A percentile compares a stretch with the other conserved stretches of the same genome.
These are phyloP conservation scores for Orychophragmus violaceus DNA, from an alignment of 345 rosid species.

Conservation along the genomic window DNA sequence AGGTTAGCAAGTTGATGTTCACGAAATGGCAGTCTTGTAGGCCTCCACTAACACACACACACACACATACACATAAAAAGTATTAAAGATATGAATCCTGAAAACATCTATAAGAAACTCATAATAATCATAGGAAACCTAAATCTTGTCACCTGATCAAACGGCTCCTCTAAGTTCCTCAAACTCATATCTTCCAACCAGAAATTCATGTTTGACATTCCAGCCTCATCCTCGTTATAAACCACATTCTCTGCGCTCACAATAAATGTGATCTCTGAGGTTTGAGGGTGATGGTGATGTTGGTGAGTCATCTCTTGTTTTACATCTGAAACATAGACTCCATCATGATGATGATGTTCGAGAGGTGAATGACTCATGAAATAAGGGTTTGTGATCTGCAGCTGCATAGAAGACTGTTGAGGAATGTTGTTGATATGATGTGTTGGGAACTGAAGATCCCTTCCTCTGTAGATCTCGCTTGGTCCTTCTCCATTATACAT, in stretches of 20 bases:
- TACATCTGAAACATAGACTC: background rate
- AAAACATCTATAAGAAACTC: background rate
- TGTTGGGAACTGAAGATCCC: background rate
- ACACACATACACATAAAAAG: background rate
- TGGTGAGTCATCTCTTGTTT: background rate
- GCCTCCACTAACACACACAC: background rate
- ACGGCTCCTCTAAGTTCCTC: background rate
- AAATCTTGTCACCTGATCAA: background rate
- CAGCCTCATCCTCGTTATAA: background rate
- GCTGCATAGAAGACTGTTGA: too few relatives aligned
- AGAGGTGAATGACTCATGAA: too few relatives aligned
- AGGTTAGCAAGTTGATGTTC: background rate
- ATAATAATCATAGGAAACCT: background rate
- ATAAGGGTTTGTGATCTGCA: too few relatives aligned
- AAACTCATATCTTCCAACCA: background rate
- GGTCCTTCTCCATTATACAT: background rate
- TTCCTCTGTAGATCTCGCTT: background rate
- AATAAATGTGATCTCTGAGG: background rate
- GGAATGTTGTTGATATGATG: background rate
- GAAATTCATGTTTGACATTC: background rate
- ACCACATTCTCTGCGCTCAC: background rate
- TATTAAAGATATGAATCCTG: background rate
- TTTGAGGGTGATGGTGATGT: background rate
- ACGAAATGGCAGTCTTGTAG: background rate
- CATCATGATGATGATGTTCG: background rate